Base-by-base conservation (phyloP, 345 rosid genomes). In the Psidium friedrichsthalianum region DNA sequence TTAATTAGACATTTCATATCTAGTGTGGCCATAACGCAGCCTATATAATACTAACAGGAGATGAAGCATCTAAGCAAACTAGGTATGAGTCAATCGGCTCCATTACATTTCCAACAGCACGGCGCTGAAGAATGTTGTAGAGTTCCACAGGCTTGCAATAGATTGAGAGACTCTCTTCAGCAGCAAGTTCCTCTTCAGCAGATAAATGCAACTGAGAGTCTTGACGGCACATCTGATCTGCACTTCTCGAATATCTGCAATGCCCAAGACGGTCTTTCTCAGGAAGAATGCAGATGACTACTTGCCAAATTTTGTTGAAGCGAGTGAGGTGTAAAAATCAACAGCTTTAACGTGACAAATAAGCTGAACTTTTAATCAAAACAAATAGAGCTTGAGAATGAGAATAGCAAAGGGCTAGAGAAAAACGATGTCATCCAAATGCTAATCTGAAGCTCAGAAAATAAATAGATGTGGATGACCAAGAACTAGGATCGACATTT, bases 71-170 rank as follows among this genome's bases (percentile, higher is more conserved):
- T 69, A 69, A 42, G 44, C 44, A 42, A 21, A 69, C 47, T 69
- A 36, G 80, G 40, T 51, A 51, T 11, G 78, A n/a, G 78, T 74
- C 74, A 11, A 82, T 85, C 80, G 11, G 13, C 86, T 85, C 84
- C 64, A 80, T 85, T 94, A 95, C 99, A 90, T 93, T 95, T 90
- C 92, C 89, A n/a, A 89, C 56, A 24, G 96, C 91, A 32, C 99
- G 98, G 14, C 99, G 95, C 85, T 96, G 99, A 85, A 98, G 94
- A 85, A 95, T 95, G 86, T 96, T 98, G 92, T 96, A 96, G 87
- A 98, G 94, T 84, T 98, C 99, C 15, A 98, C 99, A 88, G 99
- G 99, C 90, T 96, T 96, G 98, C 99, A 98, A 89, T 95, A 98
- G 51, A 89, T 85, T 3, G 93, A 89, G 32, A 95, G 90, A 88